Conservation (phyloP, 2,329 filamentous ascomycete genomes). For the Alternaria sp. region DNA sequence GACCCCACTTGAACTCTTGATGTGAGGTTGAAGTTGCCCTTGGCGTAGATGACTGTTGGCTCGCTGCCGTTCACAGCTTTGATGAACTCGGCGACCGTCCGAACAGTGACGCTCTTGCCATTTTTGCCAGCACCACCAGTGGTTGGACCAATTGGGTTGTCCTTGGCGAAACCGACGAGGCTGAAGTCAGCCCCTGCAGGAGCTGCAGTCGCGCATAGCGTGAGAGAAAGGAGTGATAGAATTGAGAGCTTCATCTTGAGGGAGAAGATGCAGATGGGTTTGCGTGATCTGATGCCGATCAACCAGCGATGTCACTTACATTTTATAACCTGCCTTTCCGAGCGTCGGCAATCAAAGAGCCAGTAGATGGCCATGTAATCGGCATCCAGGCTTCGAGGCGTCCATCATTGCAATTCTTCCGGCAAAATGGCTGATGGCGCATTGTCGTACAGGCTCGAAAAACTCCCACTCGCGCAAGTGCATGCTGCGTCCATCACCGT, state of each 20-base stretch:
- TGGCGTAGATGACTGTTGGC: slow-evolving; percentile 52
- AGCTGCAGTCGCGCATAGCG: slow-evolving; percentile 22
- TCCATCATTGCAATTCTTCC: slow-evolving; percentile 16
- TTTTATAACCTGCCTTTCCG: slow-evolving; percentile 1
- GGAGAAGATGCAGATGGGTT: neutral
- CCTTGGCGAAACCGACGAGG: slow-evolving; percentile 43
- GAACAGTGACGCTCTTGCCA: slow-evolving; percentile 38
- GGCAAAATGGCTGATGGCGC: slow-evolving; percentile 14
- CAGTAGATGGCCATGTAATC: neutral
- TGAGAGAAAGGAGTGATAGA: slow-evolving; percentile 23
- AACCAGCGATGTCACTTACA: neutral
- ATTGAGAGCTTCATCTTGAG: slow-evolving; percentile 38
- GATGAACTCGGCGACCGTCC: slow-evolving; percentile 33
- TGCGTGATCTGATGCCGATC: neutral
- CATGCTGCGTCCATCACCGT: slow-evolving; percentile 2
- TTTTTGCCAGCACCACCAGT: slow-evolving; percentile 40
- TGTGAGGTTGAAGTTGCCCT: slow-evolving; percentile 52
- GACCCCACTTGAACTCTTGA: slow-evolving; percentile 54
- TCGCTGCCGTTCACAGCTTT: slow-evolving; percentile 34
- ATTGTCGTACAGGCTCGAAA: neutral
- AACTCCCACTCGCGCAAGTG: slow-evolving; percentile 1
- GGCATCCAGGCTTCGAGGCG: neutral
- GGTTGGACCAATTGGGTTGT: slow-evolving; percentile 43
- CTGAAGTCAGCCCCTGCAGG: slow-evolving; percentile 32
- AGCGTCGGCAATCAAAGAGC: neutral